These are phyloP conservation scores for Pythium apleroticum DNA, from an alignment of 352 stramenopile genomes.

Conservation along the genomic window DNA sequence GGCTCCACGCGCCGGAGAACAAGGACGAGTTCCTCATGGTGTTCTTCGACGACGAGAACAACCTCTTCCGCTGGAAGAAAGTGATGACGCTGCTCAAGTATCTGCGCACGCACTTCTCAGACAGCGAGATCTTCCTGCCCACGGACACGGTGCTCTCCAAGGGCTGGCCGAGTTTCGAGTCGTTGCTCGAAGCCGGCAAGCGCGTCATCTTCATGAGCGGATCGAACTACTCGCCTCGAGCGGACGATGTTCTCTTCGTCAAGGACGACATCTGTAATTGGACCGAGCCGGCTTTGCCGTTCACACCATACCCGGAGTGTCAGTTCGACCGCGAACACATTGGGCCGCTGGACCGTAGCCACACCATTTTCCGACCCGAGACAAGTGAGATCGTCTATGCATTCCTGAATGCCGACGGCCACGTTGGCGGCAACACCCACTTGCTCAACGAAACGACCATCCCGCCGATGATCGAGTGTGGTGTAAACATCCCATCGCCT, in stretches of 20 bases:
- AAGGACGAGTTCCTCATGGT: conserved; percentile 74
- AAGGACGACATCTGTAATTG: conserved; percentile 78
- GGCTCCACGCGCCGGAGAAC: conserved; percentile 58
- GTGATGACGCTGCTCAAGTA: conserved; percentile 61
- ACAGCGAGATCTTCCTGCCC: conserved; percentile 64
- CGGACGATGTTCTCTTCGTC: conserved; percentile 74
- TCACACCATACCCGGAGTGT: conserved; percentile 62
- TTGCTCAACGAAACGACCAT: conserved; percentile 68
- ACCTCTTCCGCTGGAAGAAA: conserved; percentile 82
- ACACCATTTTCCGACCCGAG: conserved; percentile 77
- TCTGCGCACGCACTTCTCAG: conserved; percentile 57
- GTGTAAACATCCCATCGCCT: conserved; percentile 76
- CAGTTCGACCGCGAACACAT: conserved; percentile 43
- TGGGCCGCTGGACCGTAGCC: conserved; percentile 40
- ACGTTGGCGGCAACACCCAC: conserved; percentile 66
- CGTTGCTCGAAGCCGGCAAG: conserved; percentile 60
- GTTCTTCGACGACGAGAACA: conserved; percentile 82
- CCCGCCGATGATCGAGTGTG: conserved; percentile 62
- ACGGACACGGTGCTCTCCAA: conserved; percentile 52
- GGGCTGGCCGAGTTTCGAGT: conserved; percentile 62
- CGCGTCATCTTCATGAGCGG: conserved; percentile 81
- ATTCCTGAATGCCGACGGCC: conserved; percentile 76
- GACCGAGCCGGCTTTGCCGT: conserved; percentile 66
- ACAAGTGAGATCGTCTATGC: conserved; percentile 86
- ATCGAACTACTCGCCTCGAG: conserved; percentile 59